phyloP scores from a whole-genome alignment of 768 basidiomycete genomes.

The Lentinula sp. region DNA sequence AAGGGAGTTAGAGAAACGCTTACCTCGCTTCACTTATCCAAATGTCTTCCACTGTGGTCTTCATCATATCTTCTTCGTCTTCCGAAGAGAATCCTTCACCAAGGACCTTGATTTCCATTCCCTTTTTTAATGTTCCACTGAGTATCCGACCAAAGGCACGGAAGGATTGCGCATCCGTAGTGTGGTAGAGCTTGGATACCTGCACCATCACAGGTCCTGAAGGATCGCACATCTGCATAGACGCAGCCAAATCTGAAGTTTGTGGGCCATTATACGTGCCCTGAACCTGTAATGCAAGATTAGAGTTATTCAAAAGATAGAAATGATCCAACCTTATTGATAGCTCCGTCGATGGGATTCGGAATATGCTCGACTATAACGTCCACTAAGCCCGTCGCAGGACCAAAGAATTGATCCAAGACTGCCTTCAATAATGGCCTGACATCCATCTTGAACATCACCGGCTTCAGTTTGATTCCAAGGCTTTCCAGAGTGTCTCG shows the following conservation, averaged over 20 bases:
- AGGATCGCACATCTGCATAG: constrained; percentile 80
- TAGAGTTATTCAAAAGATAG: background rate
- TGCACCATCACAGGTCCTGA: constrained; percentile 91
- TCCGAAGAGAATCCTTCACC: constrained; percentile 99
- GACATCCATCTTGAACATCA: constrained; percentile 99
- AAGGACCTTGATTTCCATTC: constrained; percentile 86
- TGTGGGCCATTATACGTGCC: constrained; percentile 86
- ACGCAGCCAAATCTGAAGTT: constrained; percentile 65
- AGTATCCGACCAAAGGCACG: constrained; percentile 92
- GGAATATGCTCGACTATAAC: constrained; percentile 90
- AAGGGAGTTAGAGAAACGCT: constrained; percentile 12
- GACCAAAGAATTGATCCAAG: constrained; percentile 93
- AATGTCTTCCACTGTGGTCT: constrained; percentile 74
- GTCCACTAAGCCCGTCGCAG: constrained; percentile 84
- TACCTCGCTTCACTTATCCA: constrained; percentile 91
- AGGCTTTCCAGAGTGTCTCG: constrained; percentile 72
- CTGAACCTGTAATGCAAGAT: constrained; percentile 47
- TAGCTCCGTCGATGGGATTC: constrained; percentile 58
- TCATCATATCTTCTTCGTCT: constrained; percentile 98
- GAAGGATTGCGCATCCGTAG: constrained; percentile 95
- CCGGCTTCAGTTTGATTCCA: constrained; percentile 81
- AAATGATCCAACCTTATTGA: constrained; percentile 45
- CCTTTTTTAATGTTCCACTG: constrained; percentile 84
- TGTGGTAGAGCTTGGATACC: constrained; percentile 91
- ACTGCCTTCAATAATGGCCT: constrained; percentile 91